Evolutionary conservation across 441 rosid species (phyloP).

Genomic region (Kokia cookei): DNA sequence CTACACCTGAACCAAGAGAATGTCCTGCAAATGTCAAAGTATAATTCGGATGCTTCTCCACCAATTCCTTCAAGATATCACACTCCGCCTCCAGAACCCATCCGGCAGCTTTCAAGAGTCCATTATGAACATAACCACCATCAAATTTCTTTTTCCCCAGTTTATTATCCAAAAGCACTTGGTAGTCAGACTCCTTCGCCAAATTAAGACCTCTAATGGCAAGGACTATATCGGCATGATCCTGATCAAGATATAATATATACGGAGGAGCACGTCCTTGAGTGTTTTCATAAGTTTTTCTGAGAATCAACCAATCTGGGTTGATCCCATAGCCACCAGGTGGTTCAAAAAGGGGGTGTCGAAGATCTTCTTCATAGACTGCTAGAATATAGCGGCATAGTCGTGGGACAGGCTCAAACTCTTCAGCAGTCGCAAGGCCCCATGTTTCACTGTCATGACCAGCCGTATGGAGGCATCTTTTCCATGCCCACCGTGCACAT

Average conservation of each 20-base stretch:
- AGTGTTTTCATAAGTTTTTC: constrained; percentile 59
- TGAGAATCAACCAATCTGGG: constrained; percentile 57
- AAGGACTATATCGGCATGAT: constrained; percentile 60
- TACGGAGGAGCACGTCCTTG: constrained; percentile 78
- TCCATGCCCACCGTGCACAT: constrained; percentile 95
- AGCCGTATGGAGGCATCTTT: constrained; percentile 78
- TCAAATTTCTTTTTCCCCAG: constrained; percentile 69
- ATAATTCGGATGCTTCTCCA: constrained; percentile 60
- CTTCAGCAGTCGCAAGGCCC: constrained; percentile 76
- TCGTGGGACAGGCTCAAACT: constrained; percentile 80
- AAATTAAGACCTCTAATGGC: constrained; percentile 76
- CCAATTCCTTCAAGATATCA: constrained; percentile 55
- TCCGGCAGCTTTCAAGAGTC: constrained; percentile 74
- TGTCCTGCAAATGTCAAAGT: constrained; percentile 85
- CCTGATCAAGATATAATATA: constrained; percentile 71
- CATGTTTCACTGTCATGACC: constrained; percentile 89
- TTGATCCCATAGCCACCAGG: constrained; percentile 81
- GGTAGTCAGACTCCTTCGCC: constrained; percentile 83
- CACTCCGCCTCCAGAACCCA: constrained; percentile 75
- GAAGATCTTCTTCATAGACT: constrained; percentile 80
- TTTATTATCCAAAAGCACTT: constrained; percentile 72
- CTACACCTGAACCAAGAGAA: constrained; percentile 91
- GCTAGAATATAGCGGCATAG: constrained; percentile 75
- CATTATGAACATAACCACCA: constrained; percentile 93
- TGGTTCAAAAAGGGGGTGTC: constrained; percentile 80